Conservation (phyloP, 441 rosid genomes). For the Pelargonium fulgidum region DNA sequence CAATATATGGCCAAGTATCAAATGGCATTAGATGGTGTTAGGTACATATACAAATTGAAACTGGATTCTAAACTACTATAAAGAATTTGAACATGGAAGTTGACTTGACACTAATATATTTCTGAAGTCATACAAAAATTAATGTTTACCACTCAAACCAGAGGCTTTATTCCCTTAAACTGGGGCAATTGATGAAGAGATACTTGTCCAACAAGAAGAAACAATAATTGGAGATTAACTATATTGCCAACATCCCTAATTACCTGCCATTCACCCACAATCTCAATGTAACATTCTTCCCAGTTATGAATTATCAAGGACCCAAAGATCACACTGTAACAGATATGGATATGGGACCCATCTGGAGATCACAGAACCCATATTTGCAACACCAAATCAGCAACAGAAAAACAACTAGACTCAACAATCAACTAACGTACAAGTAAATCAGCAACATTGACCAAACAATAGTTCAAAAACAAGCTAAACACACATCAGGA, state of each 20-base stretch:
- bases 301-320: neutral
- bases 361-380: neutral
- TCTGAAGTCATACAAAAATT: neutral
- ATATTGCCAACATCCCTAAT: neutral
- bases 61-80: neutral
- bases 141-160: neutral
- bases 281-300: neutral
- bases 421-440: neutral
- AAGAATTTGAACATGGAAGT: neutral
- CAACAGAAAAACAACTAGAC: neutral
- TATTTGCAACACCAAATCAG: neutral
- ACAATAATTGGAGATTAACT: neutral
- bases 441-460: neutral
- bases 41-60: neutral
- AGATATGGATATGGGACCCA: neutral
- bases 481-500: neutral
- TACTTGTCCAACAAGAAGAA: neutral
- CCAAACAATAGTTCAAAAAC: neutral
- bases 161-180: neutral
- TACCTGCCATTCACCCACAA: neutral
- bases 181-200: neutral
- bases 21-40: neutral
- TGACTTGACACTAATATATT: too few relatives aligned
- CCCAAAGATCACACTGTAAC: neutral
- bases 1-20: too few relatives aligned